phyloP scores from a whole-genome alignment of 768 basidiomycete species.

The Leucocoprinus leucothites region DNA sequence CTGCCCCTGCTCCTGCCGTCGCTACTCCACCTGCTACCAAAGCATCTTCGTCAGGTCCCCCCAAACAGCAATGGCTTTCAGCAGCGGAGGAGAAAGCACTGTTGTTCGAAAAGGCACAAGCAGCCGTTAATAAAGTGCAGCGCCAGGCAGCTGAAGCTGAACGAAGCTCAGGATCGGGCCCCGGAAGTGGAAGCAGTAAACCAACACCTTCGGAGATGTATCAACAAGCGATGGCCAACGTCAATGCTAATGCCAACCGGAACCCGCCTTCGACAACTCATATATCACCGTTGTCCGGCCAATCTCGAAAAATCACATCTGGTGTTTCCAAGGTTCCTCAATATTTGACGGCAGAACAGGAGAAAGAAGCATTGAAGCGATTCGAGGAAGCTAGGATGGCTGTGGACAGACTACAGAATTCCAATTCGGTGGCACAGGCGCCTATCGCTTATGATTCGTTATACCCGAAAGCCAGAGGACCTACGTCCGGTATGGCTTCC shows the following conservation, averaged over 20 bases:
- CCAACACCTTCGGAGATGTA: constrained; percentile 13
- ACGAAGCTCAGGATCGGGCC: not conserved
- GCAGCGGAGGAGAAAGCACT: constrained; percentile 76
- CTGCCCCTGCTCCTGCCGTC: constrained; percentile 21
- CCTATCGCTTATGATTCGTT: constrained; percentile 65
- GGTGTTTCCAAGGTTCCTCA: constrained; percentile 32
- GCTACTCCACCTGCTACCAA: constrained; percentile 15
- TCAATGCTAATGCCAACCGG: constrained; percentile 14
- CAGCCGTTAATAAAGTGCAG: constrained; percentile 59
- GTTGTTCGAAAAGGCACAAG: constrained; percentile 68
- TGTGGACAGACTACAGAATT: constrained; percentile 55
- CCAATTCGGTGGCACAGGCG: constrained; percentile 23
- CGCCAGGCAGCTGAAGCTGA: constrained; percentile 23
- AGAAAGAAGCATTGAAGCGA: constrained; percentile 65
- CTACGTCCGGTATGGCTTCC: constrained; percentile 26
- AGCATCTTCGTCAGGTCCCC: constrained; percentile 15
- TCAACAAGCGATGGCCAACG: constrained; percentile 15
- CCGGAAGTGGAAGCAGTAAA: constrained; percentile 8
- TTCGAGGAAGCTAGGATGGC: constrained; percentile 73
- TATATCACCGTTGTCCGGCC: constrained; percentile 15
- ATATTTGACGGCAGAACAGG: constrained; percentile 65
- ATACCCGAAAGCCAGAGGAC: constrained; percentile 38
- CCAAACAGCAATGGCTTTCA: constrained; percentile 47
- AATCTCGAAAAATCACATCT: constrained; percentile 11
- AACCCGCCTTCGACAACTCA: constrained; percentile 18